Evolutionary conservation across 179 eudicot species (phyloP), one percentile per base, ranked within the genome.

Genomic region (Camellia oleifera): DNA sequence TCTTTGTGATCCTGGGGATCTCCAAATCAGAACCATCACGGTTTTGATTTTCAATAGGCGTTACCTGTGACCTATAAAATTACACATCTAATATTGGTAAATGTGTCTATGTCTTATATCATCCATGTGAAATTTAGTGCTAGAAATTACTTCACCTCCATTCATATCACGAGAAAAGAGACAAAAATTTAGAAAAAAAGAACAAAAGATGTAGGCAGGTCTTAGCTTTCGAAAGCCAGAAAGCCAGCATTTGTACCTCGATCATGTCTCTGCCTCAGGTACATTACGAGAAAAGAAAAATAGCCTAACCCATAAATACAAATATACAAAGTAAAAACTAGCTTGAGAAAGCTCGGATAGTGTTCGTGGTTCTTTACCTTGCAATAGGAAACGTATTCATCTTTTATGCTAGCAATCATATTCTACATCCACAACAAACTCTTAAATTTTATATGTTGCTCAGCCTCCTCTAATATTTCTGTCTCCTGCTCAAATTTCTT

Each of bases 401-500:
- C 81, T 42, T 74, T 65, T 7, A 53, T 46, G 75, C 53, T 12
- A 9, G 86, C 84, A 65, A 69, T 72, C 77, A 74, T 50, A 14
- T 84, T 85, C 61, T 75, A 61, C 65, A 72, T 67, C 85, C 60
- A 78, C 58, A 83, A 61, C 76, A 83, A 86, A 45, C 72, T 15
- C 26, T 57, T 87, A 56, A 48, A 58, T 78, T 77, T 82, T 45
- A 52, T 15, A 52, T 63, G 42, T 68, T 84, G 83, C 72, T 84
- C 83, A 32, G 89, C 81, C 82, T 77, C 83, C 74, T 84, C 74
- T 62, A 78, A n/a, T 40, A 90, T 57, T 77, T 76, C 85, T 23
- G 81, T 84, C 48, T 89, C 93, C 80, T 74, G 87, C 83, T 88
- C 98, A 83, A 92, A 93, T 18, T 67, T 84, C 86, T 84, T 89